A percentile compares a stretch with the other conserved stretches of the same genome.
These are phyloP conservation scores for Bauhinia variegata DNA, from an alignment of 306 rosid genomes.

Conservation along the genomic window DNA sequence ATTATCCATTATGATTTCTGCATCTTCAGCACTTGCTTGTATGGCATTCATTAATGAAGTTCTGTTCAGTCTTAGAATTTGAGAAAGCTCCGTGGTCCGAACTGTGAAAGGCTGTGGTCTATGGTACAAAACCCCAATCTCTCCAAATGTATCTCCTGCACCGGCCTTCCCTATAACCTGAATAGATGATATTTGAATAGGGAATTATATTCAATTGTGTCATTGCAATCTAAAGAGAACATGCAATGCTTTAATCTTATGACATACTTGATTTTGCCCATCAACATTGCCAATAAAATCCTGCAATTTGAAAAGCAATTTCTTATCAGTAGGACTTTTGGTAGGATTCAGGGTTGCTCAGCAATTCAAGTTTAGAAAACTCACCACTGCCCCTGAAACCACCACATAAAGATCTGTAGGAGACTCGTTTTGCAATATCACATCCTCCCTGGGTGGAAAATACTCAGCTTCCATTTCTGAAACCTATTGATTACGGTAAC, in stretches of 20 bases:
- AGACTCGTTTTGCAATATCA: constrained; percentile 74
- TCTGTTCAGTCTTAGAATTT: constrained; percentile 62
- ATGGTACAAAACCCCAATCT: constrained; percentile 56
- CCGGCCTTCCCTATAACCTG: constrained; percentile 59
- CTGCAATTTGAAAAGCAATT: constrained; percentile 45
- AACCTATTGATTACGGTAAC: constrained; percentile 41
- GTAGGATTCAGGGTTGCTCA: not conserved
- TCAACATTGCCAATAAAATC: constrained; percentile 46
- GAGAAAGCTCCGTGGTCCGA: constrained; percentile 69
- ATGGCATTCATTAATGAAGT: constrained; percentile 54
- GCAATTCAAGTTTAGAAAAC: constrained; percentile 22
- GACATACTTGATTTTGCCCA: constrained; percentile 66
- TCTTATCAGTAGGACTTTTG: constrained; percentile 17
- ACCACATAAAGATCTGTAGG: constrained; percentile 66
- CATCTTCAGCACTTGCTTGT: constrained; percentile 56
- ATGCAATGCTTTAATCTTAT: not conserved
- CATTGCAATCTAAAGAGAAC: not conserved
- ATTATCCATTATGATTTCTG: constrained; percentile 56
- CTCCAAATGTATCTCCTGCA: constrained; percentile 70
- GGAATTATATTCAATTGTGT: constrained; percentile 23
- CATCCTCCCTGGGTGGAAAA: constrained; percentile 82
- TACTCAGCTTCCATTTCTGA: constrained; percentile 82
- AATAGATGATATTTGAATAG: constrained; percentile 11
- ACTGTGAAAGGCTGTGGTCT: constrained; percentile 69
- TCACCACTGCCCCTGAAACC: constrained; percentile 79